A percentile compares a stretch with the other conserved stretches of the same genome.
These are phyloP conservation scores for Aspergillus wentii DNA, from an alignment of 495 filamentous ascomycete genomes.

Conservation along the genomic window DNA sequence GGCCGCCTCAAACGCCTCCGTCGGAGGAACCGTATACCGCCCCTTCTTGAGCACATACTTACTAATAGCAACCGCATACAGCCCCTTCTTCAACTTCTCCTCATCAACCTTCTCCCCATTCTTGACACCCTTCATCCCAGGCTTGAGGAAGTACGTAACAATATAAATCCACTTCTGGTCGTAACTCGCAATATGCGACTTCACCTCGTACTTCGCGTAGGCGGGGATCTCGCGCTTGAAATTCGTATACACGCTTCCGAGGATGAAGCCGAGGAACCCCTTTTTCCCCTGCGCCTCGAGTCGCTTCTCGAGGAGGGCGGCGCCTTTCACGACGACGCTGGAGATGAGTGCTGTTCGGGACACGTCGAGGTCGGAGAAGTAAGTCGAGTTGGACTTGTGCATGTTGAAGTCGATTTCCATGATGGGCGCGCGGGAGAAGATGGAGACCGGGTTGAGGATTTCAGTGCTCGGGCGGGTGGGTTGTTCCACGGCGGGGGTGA, in stretches of 20 bases:
- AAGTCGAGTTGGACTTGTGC: constrained; percentile 82
- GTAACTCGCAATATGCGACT: constrained; percentile 66
- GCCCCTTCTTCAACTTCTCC: constrained; percentile 25
- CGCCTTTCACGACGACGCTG: constrained; percentile 46
- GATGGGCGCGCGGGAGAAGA: constrained; percentile 42
- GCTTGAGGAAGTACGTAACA: constrained; percentile 58
- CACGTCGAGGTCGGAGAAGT: constrained; percentile 78
- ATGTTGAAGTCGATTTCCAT: constrained; percentile 78
- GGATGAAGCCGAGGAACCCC: constrained; percentile 45
- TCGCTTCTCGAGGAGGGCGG: constrained; percentile 26
- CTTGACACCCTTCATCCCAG: constrained; percentile 26
- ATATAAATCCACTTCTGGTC: constrained; percentile 70
- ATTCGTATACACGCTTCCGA: constrained; percentile 63
- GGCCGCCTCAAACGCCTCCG: constrained; percentile 58
- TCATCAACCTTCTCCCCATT: constrained; percentile 31
- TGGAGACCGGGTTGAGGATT: constrained; percentile 46
- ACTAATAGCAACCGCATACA: constrained; percentile 65
- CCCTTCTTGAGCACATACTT: constrained; percentile 83
- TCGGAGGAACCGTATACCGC: constrained; percentile 70
- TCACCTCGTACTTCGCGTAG: constrained; percentile 67
- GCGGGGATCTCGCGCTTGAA: constrained; percentile 70
- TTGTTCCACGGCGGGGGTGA: constrained; percentile 13
- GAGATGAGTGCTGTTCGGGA: constrained; percentile 56
- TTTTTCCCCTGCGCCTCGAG: constrained; percentile 28
- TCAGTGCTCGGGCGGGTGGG: constrained; percentile 8